phyloP scores from a whole-genome alignment of 305 asterid genomes.

The Lippia alba region DNA sequence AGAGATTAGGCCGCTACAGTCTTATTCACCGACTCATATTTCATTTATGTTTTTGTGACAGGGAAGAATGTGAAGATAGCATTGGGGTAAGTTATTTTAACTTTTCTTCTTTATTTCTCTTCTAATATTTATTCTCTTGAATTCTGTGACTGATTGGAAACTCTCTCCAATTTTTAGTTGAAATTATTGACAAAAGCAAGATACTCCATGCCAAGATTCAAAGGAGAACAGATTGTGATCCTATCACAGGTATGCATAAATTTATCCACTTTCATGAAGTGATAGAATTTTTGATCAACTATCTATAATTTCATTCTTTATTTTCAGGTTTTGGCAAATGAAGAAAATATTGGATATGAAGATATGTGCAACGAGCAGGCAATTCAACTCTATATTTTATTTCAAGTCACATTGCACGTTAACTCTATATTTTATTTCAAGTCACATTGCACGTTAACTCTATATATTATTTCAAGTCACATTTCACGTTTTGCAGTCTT shows the following conservation, averaged over 20 bases:
- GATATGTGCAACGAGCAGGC: constrained; percentile 98
- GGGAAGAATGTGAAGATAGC: constrained; percentile 95
- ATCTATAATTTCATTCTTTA: constrained; percentile 11
- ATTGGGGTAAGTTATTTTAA: constrained; percentile 67
- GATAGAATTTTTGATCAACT: not conserved
- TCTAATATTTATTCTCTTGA: constrained; percentile 19
- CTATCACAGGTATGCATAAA: constrained; percentile 73
- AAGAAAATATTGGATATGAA: constrained; percentile 94
- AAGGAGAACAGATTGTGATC: constrained; percentile 83
- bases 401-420: constrained; percentile 2
- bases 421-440: no score
- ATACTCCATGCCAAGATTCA: constrained; percentile 59
- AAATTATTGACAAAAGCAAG: constrained; percentile 66
- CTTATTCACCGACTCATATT: constrained; percentile 27
- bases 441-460: no score
- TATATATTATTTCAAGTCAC: no score
- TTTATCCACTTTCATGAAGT: constrained; percentile 12
- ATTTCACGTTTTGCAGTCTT: not conserved
- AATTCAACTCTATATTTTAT: constrained; percentile 36
- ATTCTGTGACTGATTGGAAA: constrained; percentile 32
- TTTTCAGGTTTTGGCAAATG: constrained; percentile 86
- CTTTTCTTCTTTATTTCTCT: constrained; percentile 1
- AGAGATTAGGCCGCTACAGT: constrained; percentile 26
- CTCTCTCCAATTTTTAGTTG: constrained; percentile 50
- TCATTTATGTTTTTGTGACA: constrained; percentile 48